Evolutionary conservation across 352 stramenopile species (phyloP).

Genomic region (Phytophthora quininea): DNA sequence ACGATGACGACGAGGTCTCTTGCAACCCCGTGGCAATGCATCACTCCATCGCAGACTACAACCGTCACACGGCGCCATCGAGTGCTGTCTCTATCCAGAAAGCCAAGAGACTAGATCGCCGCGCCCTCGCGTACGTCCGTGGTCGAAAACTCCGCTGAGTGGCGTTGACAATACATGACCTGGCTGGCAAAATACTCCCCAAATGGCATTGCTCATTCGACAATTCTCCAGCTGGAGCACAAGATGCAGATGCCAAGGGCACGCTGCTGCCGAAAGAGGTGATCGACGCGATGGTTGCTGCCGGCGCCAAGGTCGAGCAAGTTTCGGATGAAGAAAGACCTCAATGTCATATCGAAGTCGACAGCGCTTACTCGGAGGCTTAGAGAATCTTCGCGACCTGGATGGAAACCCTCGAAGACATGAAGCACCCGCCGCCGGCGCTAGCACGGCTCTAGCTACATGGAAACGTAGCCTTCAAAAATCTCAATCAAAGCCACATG

Average conservation of each 20-base stretch:
- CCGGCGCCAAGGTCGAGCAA: too few relatives aligned
- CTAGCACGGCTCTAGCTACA: too few relatives aligned
- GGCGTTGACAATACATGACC: not conserved
- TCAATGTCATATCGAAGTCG: too few relatives aligned
- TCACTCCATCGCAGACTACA: constrained; percentile 83
- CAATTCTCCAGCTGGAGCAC: not conserved
- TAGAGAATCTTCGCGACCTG: too few relatives aligned
- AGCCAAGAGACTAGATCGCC: constrained; percentile 77
- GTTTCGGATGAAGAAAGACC: too few relatives aligned
- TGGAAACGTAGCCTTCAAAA: too few relatives aligned
- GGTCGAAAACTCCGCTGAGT: constrained; percentile 73
- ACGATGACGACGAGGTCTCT: constrained; percentile 68
- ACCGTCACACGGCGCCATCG: constrained; percentile 62
- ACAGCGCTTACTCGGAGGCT: too few relatives aligned
- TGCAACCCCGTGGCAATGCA: constrained; percentile 62
- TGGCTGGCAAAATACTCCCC: not conserved
- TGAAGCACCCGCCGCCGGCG: too few relatives aligned
- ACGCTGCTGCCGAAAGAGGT: too few relatives aligned
- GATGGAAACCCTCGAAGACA: too few relatives aligned
- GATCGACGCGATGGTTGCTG: too few relatives aligned
- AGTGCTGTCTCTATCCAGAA: constrained; percentile 76
- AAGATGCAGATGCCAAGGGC: too few relatives aligned
- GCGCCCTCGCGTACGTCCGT: constrained; percentile 74
- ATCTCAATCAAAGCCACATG: not conserved
- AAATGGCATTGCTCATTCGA: not conserved